Base-by-base conservation (phyloP, 345 rosid genomes). In the Boechera stricta region DNA sequence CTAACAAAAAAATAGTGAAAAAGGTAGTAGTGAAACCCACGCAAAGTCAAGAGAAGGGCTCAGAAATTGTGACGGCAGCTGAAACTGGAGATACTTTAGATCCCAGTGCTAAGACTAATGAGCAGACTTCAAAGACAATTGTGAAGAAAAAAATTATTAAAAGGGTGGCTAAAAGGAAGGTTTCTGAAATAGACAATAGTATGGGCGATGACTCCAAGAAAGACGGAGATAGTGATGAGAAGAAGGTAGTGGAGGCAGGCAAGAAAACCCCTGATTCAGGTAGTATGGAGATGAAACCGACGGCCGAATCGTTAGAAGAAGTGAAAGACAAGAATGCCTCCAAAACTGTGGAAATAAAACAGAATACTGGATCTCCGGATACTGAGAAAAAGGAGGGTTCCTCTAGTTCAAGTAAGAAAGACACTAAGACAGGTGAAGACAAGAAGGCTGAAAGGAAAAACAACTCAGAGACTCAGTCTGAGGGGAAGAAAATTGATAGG, bases 151-250 rank as follows among this genome's bases (percentile, higher is more conserved):
- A 91, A 80, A 74, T 92, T 51, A 82, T 95, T 64, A 95, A 84
- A 82, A 88, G 90, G 81, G 96, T 95, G n/a, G 79, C 88, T 62
- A 92, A 88, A 84, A 85, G 85, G 80, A 95, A 93, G 86, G 82
- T 83, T 33, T 60, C 85, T 64, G 85, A 79, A 56, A 81, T 44
- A 71, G 76, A 82, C 62, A 73, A 33, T 39, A 82, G 59, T 73
- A 79, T 60, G 69, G 79, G 61, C 42, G 74, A 57, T 70, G 90
- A 76, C 67, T 58, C 62, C 13, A 83, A 84, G 82, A 76, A 73
- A 54, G 88, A 77, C 60, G 87, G 71, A 24, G 79, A 71, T 74
- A 72, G 49, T 71, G 87, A 79, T 80, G 86, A 73, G 73, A 77
- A 47, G 47, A 82, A 71, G 29, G 83, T 78, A 53, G 72, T 26